Conservation (phyloP, 2,329 filamentous ascomycete genomes). For the Monosporascus sp. region DNA sequence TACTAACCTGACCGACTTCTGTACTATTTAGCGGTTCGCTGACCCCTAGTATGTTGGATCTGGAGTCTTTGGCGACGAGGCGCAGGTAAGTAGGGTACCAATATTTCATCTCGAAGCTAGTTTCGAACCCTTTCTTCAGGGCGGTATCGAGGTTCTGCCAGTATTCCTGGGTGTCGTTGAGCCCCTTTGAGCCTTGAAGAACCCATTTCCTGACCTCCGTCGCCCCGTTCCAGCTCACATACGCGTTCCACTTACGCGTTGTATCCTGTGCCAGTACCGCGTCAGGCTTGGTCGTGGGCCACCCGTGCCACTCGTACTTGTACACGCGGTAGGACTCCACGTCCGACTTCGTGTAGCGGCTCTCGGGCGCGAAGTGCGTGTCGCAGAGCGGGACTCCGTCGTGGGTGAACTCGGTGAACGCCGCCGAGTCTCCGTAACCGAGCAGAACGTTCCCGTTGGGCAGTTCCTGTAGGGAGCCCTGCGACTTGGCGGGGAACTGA, state of each 20-base stretch:
- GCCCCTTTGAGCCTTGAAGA: conserved; percentile 30
- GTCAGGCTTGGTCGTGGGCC: conserved; percentile 14
- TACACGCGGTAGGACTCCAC: conserved; percentile 24
- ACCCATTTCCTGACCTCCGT: conserved; percentile 31
- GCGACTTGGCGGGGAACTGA: conserved; percentile 33
- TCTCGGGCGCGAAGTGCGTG: conserved; percentile 15
- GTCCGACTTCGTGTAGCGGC: conserved; percentile 12
- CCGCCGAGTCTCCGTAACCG: conserved; percentile 32
- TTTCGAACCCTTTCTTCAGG: conserved; percentile 34
- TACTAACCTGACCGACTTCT: conserved; percentile 10
- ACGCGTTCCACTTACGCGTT: conserved; percentile 20
- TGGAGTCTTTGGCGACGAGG: conserved; percentile 11
- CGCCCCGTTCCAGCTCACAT: conserved; percentile 34
- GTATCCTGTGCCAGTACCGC: conserved; percentile 16
- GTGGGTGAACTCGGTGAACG: conserved; percentile 22
- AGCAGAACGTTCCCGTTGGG: conserved; percentile 37
- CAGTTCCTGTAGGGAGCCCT: conserved; percentile 39
- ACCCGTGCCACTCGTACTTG: conserved; percentile 23
- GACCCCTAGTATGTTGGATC: conserved; percentile 9
- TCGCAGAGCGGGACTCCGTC: conserved; percentile 19
- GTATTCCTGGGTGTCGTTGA: conserved; percentile 19
- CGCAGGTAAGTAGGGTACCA: conserved; percentile 12
- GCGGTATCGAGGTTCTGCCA: conserved; percentile 8
- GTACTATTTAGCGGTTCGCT: conserved; percentile 8
- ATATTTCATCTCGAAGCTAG: conserved; percentile 17